phyloP scores from a whole-genome alignment of 768 basidiomycete species.

The Rhizopogon salebrosus region DNA sequence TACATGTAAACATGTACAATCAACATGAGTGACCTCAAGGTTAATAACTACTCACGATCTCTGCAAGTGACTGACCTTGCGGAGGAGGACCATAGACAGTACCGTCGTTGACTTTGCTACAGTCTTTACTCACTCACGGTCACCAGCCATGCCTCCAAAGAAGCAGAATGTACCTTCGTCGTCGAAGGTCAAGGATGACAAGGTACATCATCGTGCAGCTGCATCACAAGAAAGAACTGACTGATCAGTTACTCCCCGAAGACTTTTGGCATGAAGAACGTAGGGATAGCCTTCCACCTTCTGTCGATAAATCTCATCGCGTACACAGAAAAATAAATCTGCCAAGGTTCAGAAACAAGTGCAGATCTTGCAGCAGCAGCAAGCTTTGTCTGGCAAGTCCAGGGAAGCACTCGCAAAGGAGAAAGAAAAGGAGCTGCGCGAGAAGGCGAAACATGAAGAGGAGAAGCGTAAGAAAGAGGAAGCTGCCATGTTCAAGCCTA shows the following conservation, averaged over 20 bases:
- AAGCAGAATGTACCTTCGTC: constrained; percentile 52
- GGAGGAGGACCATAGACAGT: background rate
- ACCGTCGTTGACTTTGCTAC: constrained; percentile 5
- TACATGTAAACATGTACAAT: too few relatives aligned
- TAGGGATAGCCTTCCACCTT: constrained; percentile 30
- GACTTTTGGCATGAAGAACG: constrained; percentile 91
- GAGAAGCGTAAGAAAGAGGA: constrained; percentile 85
- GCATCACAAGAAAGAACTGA: constrained; percentile 19
- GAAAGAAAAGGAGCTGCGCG: constrained; percentile 72
- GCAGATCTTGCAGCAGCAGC: constrained; percentile 73
- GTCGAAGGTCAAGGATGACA: constrained; percentile 77
- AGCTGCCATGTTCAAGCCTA: constrained; percentile 75
- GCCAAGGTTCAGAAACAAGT: constrained; percentile 88
- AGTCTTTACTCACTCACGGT: background rate
- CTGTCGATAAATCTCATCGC: constrained; percentile 1
- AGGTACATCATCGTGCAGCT: constrained; percentile 41
- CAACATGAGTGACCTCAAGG: too few relatives aligned
- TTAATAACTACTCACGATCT: background rate
- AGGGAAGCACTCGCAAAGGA: constrained; percentile 78
- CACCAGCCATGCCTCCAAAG: constrained; percentile 70
- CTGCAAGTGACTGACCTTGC: background rate
- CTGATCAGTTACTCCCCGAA: constrained; percentile 31
- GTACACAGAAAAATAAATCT: constrained; percentile 84
- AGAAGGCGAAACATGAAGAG: constrained; percentile 71
- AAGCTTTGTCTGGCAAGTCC: constrained; percentile 72